Percentiles rank a stretch among this genome's conserved stretches.
Conservation (phyloP, 495 filamentous ascomycete genomes). For the Acidiella bohemica region DNA sequence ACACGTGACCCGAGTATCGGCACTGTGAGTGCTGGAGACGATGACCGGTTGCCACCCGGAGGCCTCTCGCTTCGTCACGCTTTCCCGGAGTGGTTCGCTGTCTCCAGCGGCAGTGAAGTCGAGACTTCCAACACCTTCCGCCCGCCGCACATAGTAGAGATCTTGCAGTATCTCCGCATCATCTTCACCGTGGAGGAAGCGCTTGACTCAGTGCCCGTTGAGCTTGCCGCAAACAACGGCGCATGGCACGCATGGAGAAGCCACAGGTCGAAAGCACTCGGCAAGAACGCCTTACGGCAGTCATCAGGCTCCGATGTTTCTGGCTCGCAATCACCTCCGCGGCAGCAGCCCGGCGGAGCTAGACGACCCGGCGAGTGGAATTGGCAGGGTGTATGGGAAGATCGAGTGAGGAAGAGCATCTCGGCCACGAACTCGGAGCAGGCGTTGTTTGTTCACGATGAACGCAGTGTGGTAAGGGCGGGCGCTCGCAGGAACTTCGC, state of each 20-base stretch:
- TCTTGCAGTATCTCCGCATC: slow-evolving; percentile 68
- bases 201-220: slow-evolving; percentile 64
- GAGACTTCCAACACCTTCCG: background rate
- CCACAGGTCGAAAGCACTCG: slow-evolving; percentile 3
- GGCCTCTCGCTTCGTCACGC: slow-evolving; percentile 79
- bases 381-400: slow-evolving; percentile 91
- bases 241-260: slow-evolving; percentile 24
- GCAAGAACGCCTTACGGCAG: background rate
- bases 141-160: slow-evolving; percentile 34
- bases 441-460: slow-evolving; percentile 55
- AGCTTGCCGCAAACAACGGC: slow-evolving; percentile 72
- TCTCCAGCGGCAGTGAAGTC: background rate
- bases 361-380: slow-evolving; percentile 74
- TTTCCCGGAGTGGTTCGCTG: slow-evolving; percentile 63
- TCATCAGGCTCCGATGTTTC: background rate
- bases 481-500: background rate
- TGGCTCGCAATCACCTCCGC: background rate
- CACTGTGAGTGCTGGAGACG: slow-evolving; percentile 66
- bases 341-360: slow-evolving; percentile 20
- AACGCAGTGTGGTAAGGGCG: slow-evolving; percentile 52
- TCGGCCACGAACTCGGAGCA: slow-evolving; percentile 62
- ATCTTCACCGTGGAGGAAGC: slow-evolving; percentile 65
- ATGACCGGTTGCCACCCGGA: slow-evolving; percentile 69
- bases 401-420: slow-evolving; percentile 63
- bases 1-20: slow-evolving; percentile 51